Evolutionary conservation across 2,329 filamentous ascomycete genomes (phyloP).

Genomic region (Orbilia javanica): DNA sequence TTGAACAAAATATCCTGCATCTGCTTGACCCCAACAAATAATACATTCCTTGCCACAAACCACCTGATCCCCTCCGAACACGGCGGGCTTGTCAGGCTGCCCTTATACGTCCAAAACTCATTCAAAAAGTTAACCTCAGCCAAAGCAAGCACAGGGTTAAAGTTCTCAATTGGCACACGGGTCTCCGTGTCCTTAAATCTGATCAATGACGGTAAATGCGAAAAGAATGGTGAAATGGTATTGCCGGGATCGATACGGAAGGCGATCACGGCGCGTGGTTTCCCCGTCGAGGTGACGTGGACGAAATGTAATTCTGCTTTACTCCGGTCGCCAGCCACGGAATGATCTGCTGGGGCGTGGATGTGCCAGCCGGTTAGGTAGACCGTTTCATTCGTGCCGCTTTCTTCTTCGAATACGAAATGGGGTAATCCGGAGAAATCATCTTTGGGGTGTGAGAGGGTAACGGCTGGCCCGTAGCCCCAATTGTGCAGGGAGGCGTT

Average conservation of each 20-base stretch:
- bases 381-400: slow-evolving; percentile 64
- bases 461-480: slow-evolving; percentile 69
- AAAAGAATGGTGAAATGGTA: slow-evolving; percentile 65
- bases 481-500: slow-evolving; percentile 68
- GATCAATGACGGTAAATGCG: slow-evolving; percentile 66
- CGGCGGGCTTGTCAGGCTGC: slow-evolving; percentile 68
- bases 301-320: slow-evolving; percentile 70
- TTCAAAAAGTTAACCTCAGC: slow-evolving; percentile 65
- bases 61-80: slow-evolving; percentile 68
- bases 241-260: slow-evolving; percentile 67
- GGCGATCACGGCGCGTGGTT: slow-evolving; percentile 67
- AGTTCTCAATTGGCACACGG: slow-evolving; percentile 57
- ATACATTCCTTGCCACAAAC: slow-evolving; percentile 66
- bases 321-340: slow-evolving; percentile 66
- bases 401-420: slow-evolving; percentile 66
- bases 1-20: slow-evolving; percentile 68
- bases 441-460: slow-evolving; percentile 64
- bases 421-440: slow-evolving; percentile 65
- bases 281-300: slow-evolving; percentile 65
- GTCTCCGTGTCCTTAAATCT: slow-evolving; percentile 64
- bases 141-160: slow-evolving; percentile 64
- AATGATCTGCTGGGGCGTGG: slow-evolving; percentile 69
- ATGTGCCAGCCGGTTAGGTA: slow-evolving; percentile 70
- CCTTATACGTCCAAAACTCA: slow-evolving; percentile 69
- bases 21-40: slow-evolving; percentile 67